phyloP scores from a whole-genome alignment of 306 rosid genomes.

The Lathyrus tuberosus region DNA sequence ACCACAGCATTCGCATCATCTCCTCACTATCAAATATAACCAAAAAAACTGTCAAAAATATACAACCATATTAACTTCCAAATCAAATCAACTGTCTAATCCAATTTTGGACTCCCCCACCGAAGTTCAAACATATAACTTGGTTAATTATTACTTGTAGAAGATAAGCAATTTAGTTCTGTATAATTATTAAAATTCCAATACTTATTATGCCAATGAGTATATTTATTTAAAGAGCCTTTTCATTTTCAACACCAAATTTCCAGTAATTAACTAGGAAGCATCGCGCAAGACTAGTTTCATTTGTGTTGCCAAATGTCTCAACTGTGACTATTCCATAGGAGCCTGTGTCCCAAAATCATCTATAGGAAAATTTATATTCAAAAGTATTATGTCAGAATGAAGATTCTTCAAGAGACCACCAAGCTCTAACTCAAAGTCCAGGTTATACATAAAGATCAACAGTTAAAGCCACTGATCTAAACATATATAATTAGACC shows the following conservation, averaged over 20 bases:
- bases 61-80: too few species aligned
- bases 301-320: not conserved
- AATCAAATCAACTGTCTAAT: too few species aligned
- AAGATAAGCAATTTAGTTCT: not conserved
- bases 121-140: too few species aligned
- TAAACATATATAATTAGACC: conserved; percentile 35
- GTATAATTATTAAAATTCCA: too few species aligned
- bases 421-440: conserved; percentile 29
- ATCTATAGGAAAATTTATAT: not conserved
- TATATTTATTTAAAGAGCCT: not conserved
- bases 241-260: conserved; percentile 1
- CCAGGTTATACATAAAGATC: conserved; percentile 34
- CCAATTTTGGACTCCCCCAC: too few species aligned
- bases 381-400: conserved; percentile 18
- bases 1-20: too few species aligned
- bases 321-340: not conserved
- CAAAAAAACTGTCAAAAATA: too few species aligned
- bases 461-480: conserved; percentile 37
- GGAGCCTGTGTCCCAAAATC: not conserved
- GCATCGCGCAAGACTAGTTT: too few species aligned
- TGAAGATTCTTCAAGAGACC: conserved; percentile 6
- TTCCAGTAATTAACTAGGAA: not conserved
- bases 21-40: too few species aligned
- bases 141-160: not conserved
- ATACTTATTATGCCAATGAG: not conserved